These are phyloP conservation scores for Aphanomyces euteiches DNA, from an alignment of 352 stramenopile species.

Conservation along the genomic window DNA sequence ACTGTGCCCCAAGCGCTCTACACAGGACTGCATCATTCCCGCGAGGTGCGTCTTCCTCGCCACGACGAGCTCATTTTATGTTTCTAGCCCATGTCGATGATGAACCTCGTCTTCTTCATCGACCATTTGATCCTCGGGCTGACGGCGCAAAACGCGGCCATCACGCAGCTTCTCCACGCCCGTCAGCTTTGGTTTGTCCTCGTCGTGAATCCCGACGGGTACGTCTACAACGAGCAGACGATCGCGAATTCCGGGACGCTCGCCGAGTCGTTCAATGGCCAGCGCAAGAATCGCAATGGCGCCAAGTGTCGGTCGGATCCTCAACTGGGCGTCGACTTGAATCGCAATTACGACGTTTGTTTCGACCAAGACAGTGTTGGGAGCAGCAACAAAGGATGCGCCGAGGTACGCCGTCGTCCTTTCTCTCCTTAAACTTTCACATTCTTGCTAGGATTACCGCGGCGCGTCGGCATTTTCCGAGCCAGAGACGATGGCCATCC, in stretches of 20 bases:
- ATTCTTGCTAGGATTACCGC: conserved; percentile 46
- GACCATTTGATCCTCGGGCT: conserved; percentile 63
- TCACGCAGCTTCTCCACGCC: conserved; percentile 50
- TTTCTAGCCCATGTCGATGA: conserved; percentile 79
- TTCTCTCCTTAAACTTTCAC: too few relatives aligned
- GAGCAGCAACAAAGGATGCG: conserved; percentile 61
- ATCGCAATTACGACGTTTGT: conserved; percentile 83
- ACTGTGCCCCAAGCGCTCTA: conserved; percentile 59
- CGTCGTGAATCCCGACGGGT: conserved; percentile 80
- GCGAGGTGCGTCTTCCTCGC: conserved; percentile 45
- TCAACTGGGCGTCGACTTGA: conserved; percentile 55
- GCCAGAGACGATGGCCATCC: conserved; percentile 73
- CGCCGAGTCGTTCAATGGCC: conserved; percentile 32
- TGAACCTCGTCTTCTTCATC: conserved; percentile 83
- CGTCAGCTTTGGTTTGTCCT: conserved; percentile 81
- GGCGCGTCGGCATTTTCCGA: conserved; percentile 69
- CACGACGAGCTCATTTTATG: background rate
- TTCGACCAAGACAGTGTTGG: conserved; percentile 58
- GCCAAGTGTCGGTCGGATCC: conserved; percentile 27
- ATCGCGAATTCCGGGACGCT: conserved; percentile 5
- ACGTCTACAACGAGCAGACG: conserved; percentile 65
- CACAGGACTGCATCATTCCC: conserved; percentile 80
- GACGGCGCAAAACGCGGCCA: conserved; percentile 51
- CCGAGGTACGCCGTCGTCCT: conserved; percentile 35
- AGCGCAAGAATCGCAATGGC: conserved; percentile 65